Conservation (phyloP, 129 eudicot genomes). For the Lonicera japonica region DNA sequence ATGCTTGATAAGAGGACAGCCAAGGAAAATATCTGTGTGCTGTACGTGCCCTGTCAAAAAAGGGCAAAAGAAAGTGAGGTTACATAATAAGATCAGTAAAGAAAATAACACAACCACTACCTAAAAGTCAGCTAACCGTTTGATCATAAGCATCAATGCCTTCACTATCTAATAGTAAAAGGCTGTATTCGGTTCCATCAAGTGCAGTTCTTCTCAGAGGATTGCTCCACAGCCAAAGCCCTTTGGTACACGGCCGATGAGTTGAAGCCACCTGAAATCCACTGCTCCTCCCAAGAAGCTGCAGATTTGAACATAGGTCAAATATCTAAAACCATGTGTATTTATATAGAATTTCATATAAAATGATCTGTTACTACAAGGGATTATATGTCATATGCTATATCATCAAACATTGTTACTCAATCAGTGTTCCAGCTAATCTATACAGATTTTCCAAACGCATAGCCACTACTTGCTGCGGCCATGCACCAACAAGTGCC, state of each 20-base stretch:
- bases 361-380: neutral
- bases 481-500: too few relatives aligned
- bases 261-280: slow-evolving; percentile 98
- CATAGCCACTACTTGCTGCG: too few relatives aligned
- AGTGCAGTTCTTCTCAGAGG: slow-evolving; percentile 89
- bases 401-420: neutral
- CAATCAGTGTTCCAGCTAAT: too few relatives aligned
- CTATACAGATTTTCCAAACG: too few relatives aligned
- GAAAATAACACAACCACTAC: slow-evolving; percentile 4
- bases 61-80: neutral
- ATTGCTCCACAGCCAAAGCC: slow-evolving; percentile 97
- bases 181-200: slow-evolving; percentile 91
- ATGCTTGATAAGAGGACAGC: slow-evolving; percentile 98
- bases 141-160: slow-evolving; percentile 99
- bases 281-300: slow-evolving; percentile 98
- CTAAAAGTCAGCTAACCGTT: slow-evolving; percentile 85
- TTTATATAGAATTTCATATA: neutral
- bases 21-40: slow-evolving; percentile 90
- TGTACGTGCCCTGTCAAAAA: slow-evolving; percentile 81
- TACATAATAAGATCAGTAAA: neutral
- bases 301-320: neutral
- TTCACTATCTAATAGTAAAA: slow-evolving; percentile 87
- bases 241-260: slow-evolving; percentile 97
- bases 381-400: neutral
- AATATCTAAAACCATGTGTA: neutral